Conservation (phyloP, 371 early-diverging fungal species). For the Zychaea mexicana region DNA sequence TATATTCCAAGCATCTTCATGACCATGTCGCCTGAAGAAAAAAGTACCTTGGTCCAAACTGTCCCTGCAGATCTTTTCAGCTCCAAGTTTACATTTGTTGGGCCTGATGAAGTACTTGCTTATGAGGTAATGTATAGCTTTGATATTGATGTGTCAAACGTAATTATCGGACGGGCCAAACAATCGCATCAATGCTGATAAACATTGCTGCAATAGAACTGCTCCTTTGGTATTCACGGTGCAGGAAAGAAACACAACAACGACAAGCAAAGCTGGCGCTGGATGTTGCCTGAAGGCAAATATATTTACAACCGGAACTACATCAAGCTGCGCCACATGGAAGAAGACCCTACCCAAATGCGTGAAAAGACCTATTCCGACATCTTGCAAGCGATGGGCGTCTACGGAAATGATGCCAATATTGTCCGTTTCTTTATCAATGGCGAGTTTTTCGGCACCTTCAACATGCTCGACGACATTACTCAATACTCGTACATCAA, state of each 20-base stretch:
- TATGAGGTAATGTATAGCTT: conserved; percentile 34
- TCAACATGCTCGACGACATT: conserved; percentile 56
- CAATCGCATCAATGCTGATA: too few species aligned
- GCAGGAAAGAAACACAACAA: conserved; percentile 59
- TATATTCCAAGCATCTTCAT: conserved; percentile 58
- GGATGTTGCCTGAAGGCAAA: conserved; percentile 34
- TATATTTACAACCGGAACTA: conserved; percentile 44
- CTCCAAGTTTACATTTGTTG: conserved; percentile 45
- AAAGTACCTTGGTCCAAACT: conserved; percentile 36
- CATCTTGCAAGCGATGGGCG: conserved; percentile 52
- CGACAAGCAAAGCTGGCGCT: conserved; percentile 59
- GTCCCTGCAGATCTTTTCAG: conserved; percentile 23
- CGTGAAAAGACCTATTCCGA: conserved; percentile 64
- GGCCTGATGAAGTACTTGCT: conserved; percentile 48
- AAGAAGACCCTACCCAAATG: conserved; percentile 64
- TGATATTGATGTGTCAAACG: too few species aligned
- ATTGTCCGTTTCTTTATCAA: conserved; percentile 58
- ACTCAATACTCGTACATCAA: conserved; percentile 49
- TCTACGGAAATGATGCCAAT: conserved; percentile 54
- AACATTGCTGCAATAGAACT: conserved; percentile 17
- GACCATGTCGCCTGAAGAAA: conserved; percentile 26
- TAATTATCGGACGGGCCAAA: too few species aligned
- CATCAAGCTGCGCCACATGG: conserved; percentile 60
- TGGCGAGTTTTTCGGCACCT: conserved; percentile 54
- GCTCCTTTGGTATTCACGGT: conserved; percentile 52